Percentiles rank a stretch among this genome's conserved stretches.
Conservation (phyloP, 768 basidiomycete genomes). For the Stropharia rugosoannulata region DNA sequence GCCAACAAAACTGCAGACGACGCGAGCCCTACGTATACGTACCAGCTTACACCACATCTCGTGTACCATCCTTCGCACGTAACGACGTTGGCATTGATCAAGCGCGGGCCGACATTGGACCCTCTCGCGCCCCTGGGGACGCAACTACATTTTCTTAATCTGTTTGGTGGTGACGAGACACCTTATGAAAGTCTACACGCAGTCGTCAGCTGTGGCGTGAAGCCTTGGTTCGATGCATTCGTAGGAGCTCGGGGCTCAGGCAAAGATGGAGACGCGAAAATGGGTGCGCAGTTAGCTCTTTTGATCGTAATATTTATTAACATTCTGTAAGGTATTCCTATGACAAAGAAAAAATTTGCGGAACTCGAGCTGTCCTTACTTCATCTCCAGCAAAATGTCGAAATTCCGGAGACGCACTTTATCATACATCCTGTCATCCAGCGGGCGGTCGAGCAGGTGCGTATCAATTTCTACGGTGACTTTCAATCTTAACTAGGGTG, state of each 20-base stretch:
- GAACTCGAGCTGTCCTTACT: constrained; percentile 93
- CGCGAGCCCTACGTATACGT: constrained; percentile 56
- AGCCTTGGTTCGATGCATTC: constrained; percentile 98
- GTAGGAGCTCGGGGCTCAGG: constrained; percentile 78
- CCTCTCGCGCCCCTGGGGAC: constrained; percentile 73
- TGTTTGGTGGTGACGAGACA: constrained; percentile 85
- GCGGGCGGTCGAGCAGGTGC: constrained; percentile 75
- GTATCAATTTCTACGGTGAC: background rate
- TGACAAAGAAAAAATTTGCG: constrained; percentile 99
- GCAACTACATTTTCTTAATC: constrained; percentile 90
- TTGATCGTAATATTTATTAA: background rate
- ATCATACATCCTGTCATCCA: constrained; percentile 90
- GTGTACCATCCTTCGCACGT: constrained; percentile 78
- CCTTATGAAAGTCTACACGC: constrained; percentile 97
- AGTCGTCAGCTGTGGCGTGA: constrained; percentile 92
- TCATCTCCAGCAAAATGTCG: constrained; percentile 97
- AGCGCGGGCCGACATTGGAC: constrained; percentile 83
- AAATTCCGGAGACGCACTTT: constrained; percentile 95
- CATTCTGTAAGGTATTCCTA: constrained; percentile 68
- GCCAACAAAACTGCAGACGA: constrained; percentile 50
- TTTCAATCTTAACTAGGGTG: constrained; percentile 3
- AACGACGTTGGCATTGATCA: constrained; percentile 93
- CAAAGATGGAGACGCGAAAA: constrained; percentile 79
- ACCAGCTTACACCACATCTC: constrained; percentile 70
- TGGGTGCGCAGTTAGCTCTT: constrained; percentile 43